A percentile compares a stretch with the other conserved stretches of the same genome.
These are phyloP conservation scores for Penicillium tannophilum DNA, from an alignment of 495 filamentous ascomycete species.

Conservation along the genomic window DNA sequence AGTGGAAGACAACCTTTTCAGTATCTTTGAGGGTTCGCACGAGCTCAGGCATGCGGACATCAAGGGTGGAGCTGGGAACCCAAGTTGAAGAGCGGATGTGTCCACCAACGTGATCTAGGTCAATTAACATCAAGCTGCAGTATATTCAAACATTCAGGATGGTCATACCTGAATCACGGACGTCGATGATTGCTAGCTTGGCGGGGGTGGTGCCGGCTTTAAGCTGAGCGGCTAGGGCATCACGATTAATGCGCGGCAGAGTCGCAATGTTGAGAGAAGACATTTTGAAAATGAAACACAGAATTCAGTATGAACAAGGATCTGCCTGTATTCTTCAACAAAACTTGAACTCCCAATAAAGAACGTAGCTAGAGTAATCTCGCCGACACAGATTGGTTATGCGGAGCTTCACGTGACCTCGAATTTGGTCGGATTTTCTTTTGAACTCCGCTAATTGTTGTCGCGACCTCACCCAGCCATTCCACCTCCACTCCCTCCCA, in stretches of 20 bases:
- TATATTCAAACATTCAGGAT: neutral
- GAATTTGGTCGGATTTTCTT: slow-evolving; percentile 31
- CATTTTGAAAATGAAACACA: slow-evolving; percentile 36
- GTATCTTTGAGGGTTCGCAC: slow-evolving; percentile 76
- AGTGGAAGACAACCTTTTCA: slow-evolving; percentile 90
- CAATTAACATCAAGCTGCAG: neutral
- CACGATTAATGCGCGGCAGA: slow-evolving; percentile 65
- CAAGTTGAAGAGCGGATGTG: slow-evolving; percentile 77
- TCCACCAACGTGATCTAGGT: slow-evolving; percentile 83
- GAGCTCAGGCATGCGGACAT: slow-evolving; percentile 77
- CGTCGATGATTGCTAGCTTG: slow-evolving; percentile 78
- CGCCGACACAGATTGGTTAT: neutral
- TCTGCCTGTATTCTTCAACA: neutral
- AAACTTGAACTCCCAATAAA: neutral
- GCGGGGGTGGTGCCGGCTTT: slow-evolving; percentile 34
- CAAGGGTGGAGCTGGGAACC: slow-evolving; percentile 71
- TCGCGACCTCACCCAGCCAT: slow-evolving; percentile 11
- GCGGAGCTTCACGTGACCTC: slow-evolving; percentile 27
- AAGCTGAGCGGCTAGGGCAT: slow-evolving; percentile 58
- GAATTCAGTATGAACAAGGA: neutral
- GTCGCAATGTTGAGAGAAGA: slow-evolving; percentile 57
- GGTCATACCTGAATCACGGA: slow-evolving; percentile 72
- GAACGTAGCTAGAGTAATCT: neutral
- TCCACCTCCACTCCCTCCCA: slow-evolving; percentile 3
- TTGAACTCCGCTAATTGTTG: slow-evolving; percentile 1